These are phyloP conservation scores for Cynanchum wilfordii DNA, from an alignment of 257 asterid genomes.

Conservation along the genomic window DNA sequence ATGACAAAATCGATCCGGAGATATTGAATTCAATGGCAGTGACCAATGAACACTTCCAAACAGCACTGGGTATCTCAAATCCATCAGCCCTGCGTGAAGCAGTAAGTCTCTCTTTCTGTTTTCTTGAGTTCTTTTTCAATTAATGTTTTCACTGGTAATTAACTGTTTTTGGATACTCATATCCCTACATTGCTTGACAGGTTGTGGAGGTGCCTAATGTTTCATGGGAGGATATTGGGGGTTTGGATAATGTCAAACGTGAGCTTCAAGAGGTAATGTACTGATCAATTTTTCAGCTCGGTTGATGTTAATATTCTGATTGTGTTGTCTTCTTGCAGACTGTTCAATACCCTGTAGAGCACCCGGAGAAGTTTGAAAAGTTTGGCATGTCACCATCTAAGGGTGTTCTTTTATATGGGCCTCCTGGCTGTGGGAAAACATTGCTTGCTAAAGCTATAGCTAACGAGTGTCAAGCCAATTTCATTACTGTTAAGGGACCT, in stretches of 20 bases:
- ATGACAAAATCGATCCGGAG: constrained; percentile 46
- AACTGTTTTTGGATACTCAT: background rate
- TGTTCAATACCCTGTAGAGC: constrained; percentile 73
- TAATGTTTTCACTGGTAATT: background rate
- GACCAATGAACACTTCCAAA: constrained; percentile 42
- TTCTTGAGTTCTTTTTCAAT: too few species aligned
- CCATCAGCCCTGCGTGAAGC: constrained; percentile 60
- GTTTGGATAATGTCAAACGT: constrained; percentile 41
- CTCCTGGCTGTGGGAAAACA: constrained; percentile 69
- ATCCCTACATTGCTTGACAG: constrained; percentile 19
- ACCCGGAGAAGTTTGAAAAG: constrained; percentile 61
- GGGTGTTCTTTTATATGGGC: constrained; percentile 63
- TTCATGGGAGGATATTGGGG: constrained; percentile 55
- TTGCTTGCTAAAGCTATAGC: constrained; percentile 66
- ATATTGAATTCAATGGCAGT: constrained; percentile 49
- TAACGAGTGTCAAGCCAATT: constrained; percentile 62
- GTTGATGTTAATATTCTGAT: background rate
- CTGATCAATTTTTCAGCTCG: background rate
- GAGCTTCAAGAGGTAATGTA: constrained; percentile 49
- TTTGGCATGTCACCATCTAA: constrained; percentile 71
- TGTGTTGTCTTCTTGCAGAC: constrained; percentile 29
- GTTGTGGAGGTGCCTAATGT: constrained; percentile 56
- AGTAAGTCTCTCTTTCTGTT: constrained; percentile 9
- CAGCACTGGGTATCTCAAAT: constrained; percentile 38
- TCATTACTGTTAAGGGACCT: constrained; percentile 59